phyloP scores from a whole-genome alignment of 192 early-diverging fungal genomes.

The Haplosporangium gracile region DNA sequence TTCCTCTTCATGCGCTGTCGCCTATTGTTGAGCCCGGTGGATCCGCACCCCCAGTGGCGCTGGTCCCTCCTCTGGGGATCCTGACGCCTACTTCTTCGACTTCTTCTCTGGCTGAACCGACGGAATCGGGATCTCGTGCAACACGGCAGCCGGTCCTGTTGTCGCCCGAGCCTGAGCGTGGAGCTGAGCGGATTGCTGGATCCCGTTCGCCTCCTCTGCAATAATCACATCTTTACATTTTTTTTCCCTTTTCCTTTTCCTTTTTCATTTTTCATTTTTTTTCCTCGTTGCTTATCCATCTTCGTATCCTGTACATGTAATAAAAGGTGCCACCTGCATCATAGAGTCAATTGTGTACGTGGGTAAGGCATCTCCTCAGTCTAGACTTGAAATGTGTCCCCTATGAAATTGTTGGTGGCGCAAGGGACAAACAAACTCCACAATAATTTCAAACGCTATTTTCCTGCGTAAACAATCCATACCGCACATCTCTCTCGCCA shows the following conservation, averaged over 20 bases:
- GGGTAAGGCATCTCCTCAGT: no score
- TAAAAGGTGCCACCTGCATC: neutral
- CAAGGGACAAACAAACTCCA: no score
- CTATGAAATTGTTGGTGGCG: no score
- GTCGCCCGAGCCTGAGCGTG: constrained; percentile 1
- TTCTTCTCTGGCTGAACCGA: neutral
- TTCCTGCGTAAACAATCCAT: no score
- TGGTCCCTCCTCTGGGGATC: neutral
- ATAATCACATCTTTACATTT: neutral
- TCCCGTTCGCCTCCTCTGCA: neutral
- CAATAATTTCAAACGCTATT: no score
- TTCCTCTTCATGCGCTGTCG: neutral
- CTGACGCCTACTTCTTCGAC: neutral
- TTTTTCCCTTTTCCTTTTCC: neutral
- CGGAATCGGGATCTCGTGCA: neutral
- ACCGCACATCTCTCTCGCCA: no score
- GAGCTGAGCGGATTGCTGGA: neutral
- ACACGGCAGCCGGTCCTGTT: constrained; percentile 1
- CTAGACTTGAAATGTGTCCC: no score
- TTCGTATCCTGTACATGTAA: neutral
- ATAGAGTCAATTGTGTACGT: no score
- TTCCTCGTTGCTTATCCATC: neutral
- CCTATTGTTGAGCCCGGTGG: constrained; percentile 6
- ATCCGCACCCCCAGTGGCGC: neutral
- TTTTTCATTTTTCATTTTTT: neutral